phyloP scores from a whole-genome alignment of 1,139 yeast species.

The Pichia sp. region DNA sequence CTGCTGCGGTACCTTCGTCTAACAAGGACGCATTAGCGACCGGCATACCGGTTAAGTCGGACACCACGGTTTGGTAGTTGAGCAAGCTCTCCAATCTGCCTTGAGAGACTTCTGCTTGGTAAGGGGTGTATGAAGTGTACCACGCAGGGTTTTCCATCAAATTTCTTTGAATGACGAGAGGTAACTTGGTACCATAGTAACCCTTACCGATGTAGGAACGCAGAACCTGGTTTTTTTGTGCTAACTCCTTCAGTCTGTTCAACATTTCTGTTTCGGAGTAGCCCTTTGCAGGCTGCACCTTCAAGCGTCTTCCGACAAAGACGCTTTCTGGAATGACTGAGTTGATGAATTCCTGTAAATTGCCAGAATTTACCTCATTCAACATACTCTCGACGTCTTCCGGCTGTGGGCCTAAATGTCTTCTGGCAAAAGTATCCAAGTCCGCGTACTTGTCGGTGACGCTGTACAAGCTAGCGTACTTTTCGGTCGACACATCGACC shows the following conservation, averaged over 20 bases:
- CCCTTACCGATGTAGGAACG: constrained; percentile 90
- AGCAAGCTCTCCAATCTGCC: constrained; percentile 88
- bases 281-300: constrained; percentile 64
- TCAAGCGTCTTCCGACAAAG: constrained; percentile 60
- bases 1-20: constrained; percentile 98
- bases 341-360: constrained; percentile 64
- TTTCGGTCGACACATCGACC: constrained; percentile 47
- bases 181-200: constrained; percentile 83
- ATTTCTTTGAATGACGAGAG: constrained; percentile 91
- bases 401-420: constrained; percentile 86
- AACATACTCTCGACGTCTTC: constrained; percentile 63
- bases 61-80: constrained; percentile 84
- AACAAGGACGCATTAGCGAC: constrained; percentile 90
- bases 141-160: constrained; percentile 91
- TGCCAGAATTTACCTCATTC: constrained; percentile 55
- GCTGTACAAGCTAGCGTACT: constrained; percentile 40
- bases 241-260: constrained; percentile 60
- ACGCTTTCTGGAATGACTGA: constrained; percentile 77
- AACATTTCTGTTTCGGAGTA: constrained; percentile 79
- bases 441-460: constrained; percentile 31
- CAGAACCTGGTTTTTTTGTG: constrained; percentile 65
- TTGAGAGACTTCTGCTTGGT: constrained; percentile 96
- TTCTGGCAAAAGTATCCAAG: constrained; percentile 79
- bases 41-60: constrained; percentile 87
- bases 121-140: constrained; percentile 98